A percentile compares a stretch with the other conserved stretches of the same genome.
Evolutionary conservation across 805 yeast species (phyloP).

Genomic region (Monosporozyma aerobia): DNA sequence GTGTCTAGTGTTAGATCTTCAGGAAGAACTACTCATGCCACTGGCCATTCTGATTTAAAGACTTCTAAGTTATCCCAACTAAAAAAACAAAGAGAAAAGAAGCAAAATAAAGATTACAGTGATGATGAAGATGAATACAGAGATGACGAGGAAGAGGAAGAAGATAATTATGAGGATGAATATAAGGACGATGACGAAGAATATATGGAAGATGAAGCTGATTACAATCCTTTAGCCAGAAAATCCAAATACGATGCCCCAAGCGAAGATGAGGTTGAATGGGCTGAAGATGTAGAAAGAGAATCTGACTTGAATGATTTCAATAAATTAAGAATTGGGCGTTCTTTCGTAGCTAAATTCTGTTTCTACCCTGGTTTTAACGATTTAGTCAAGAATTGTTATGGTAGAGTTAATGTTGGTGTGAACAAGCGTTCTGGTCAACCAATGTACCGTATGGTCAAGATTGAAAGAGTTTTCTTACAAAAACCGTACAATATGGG

Average conservation of each 20-base stretch:
- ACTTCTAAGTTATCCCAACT: slow-evolving; percentile 58
- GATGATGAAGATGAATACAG: slow-evolving; percentile 39
- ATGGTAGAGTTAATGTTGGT: slow-evolving; percentile 79
- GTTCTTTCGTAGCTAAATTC: slow-evolving; percentile 62
- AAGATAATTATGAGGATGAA: slow-evolving; percentile 30
- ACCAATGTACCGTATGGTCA: slow-evolving; percentile 74
- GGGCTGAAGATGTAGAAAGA: slow-evolving; percentile 35
- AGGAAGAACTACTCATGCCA: slow-evolving; percentile 31
- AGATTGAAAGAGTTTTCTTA: slow-evolving; percentile 54
- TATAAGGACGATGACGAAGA: slow-evolving; percentile 32
- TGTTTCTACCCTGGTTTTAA: slow-evolving; percentile 78
- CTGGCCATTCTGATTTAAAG: slow-evolving; percentile 33
- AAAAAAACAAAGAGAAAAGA: slow-evolving; percentile 63
- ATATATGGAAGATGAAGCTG: slow-evolving; percentile 38
- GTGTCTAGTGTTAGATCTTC: slow-evolving; percentile 19
- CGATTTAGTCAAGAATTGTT: slow-evolving; percentile 60
- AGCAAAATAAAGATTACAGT: slow-evolving; percentile 34
- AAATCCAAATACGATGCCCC: slow-evolving; percentile 32
- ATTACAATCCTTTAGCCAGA: slow-evolving; percentile 30
- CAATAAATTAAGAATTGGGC: slow-evolving; percentile 67
- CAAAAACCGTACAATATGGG: slow-evolving; percentile 45
- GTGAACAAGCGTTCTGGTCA: slow-evolving; percentile 49
- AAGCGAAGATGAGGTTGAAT: slow-evolving; percentile 43
- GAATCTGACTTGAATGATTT: slow-evolving; percentile 52
- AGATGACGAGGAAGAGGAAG: slow-evolving; percentile 35